phyloP scores from a whole-genome alignment of 352 stramenopile species.

The Poterioochromonas sp. region DNA sequence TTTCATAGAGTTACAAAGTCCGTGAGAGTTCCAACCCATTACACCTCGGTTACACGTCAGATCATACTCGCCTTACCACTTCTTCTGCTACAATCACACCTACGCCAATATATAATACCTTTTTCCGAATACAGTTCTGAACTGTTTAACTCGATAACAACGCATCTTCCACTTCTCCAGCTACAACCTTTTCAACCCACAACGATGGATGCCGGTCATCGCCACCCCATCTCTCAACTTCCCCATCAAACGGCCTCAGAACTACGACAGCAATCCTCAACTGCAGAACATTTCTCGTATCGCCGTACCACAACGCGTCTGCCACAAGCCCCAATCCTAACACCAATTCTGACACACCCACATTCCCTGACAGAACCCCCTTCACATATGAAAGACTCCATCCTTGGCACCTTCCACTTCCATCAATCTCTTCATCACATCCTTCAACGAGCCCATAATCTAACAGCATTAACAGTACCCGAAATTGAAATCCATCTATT shows the following conservation, averaged over 20 bases:
- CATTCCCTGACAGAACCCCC: constrained; percentile 22
- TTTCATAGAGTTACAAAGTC: constrained; percentile 4
- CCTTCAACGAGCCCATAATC: constrained; percentile 21
- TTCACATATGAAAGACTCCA: constrained; percentile 26
- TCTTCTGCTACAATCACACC: background rate
- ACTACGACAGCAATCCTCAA: background rate
- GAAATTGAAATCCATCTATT: constrained; percentile 32
- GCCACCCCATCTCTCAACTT: background rate
- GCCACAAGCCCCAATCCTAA: constrained; percentile 17
- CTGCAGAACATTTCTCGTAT: constrained; percentile 17
- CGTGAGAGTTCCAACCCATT: constrained; percentile 21
- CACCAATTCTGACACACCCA: background rate
- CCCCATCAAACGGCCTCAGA: constrained; percentile 11
- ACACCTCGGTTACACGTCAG: background rate
- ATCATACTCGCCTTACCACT: background rate
- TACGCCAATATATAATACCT: background rate
- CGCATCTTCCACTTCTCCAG: background rate
- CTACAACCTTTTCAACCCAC: constrained; percentile 2
- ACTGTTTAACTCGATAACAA: background rate
- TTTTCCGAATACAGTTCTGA: background rate
- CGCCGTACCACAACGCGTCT: background rate
- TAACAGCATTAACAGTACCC: constrained; percentile 25
- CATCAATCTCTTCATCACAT: constrained; percentile 24
- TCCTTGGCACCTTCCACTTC: constrained; percentile 24
- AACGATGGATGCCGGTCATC: constrained; percentile 1